Conservation (phyloP, 108 stramenopile species). For the Cafeteria roenbergensis region DNA sequence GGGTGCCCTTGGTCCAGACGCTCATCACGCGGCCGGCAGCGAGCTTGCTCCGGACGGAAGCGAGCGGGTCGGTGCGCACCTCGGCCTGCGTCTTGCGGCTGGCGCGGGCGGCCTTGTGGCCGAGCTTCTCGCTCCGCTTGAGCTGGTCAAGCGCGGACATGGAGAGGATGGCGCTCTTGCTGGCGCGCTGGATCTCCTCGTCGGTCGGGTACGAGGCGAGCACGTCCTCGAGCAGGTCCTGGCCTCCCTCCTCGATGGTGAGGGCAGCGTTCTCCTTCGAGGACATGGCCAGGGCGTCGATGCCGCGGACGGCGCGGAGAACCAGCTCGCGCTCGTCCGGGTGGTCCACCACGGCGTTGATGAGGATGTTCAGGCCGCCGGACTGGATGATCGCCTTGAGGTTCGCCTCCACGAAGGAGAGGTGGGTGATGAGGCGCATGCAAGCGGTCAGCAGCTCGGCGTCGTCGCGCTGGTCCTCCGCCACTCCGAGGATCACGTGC, state of each 20-base stretch:
- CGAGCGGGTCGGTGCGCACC: constrained; percentile 5
- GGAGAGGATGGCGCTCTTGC: constrained; percentile 15
- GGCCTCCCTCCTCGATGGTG: constrained; percentile 15
- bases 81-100: not conserved
- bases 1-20: constrained; percentile 10
- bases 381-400: constrained; percentile 11
- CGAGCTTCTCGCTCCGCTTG: not conserved
- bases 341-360: constrained; percentile 14
- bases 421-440: constrained; percentile 10
- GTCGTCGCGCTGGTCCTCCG: constrained; percentile 7
- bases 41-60: constrained; percentile 12
- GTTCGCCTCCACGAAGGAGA: constrained; percentile 16
- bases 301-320: constrained; percentile 11
- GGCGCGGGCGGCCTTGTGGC: constrained; percentile 1
- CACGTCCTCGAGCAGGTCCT: constrained; percentile 16
- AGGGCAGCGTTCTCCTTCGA: constrained; percentile 12
- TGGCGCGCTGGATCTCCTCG: constrained; percentile 14
- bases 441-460: constrained; percentile 16
- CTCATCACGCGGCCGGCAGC: constrained; percentile 8
- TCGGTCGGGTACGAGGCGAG: constrained; percentile 16
- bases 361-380: constrained; percentile 8
- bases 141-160: constrained; percentile 13
- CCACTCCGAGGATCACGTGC: constrained; percentile 16
- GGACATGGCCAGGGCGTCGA: constrained; percentile 13
- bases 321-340: constrained; percentile 14